phyloP scores from a whole-genome alignment of 176 grass and related monocot species.

The Musa acuminata region DNA sequence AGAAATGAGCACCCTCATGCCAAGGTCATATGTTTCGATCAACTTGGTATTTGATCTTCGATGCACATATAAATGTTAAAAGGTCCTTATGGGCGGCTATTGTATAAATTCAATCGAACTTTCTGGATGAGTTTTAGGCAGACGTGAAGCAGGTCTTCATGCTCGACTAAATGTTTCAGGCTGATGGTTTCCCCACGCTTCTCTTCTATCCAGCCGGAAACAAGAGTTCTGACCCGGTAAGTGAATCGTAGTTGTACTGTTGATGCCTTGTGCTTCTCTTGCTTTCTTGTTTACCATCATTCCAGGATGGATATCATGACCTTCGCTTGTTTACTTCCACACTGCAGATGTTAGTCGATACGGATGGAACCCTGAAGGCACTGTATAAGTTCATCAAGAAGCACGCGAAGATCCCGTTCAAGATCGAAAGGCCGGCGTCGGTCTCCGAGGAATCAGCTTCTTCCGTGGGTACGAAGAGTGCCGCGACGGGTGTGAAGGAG shows the following conservation, averaged over 20 bases:
- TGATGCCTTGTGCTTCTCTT: neutral
- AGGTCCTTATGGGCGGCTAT: neutral
- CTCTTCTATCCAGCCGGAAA: conserved; percentile 93
- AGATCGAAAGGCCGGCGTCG: conserved; percentile 43
- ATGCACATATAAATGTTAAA: neutral
- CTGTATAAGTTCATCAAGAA: conserved; percentile 96
- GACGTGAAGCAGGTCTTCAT: neutral
- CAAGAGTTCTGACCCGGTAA: conserved; percentile 92
- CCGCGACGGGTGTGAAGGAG: conserved; percentile 40
- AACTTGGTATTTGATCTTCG: too few species aligned
- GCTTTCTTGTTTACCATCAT: neutral
- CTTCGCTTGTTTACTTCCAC: neutral
- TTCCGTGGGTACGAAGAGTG: conserved; percentile 6
- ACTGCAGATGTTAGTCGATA: conserved; percentile 49
- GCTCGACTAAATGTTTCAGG: conserved; percentile 30
- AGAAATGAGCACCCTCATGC: conserved; percentile 75
- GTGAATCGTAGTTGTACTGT: neutral
- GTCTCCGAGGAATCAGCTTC: neutral
- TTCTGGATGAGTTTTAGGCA: neutral
- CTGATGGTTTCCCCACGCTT: conserved; percentile 81
- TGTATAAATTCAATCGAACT: neutral
- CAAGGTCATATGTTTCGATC: conserved; percentile 31
- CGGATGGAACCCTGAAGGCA: conserved; percentile 66
- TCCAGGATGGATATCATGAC: neutral
- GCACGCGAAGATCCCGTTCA: conserved; percentile 75